A percentile compares a stretch with the other conserved stretches of the same genome.
These are phyloP conservation scores for Nakaseomyces nivariensis DNA, from an alignment of 1,139 yeast genomes.

Conservation along the genomic window DNA sequence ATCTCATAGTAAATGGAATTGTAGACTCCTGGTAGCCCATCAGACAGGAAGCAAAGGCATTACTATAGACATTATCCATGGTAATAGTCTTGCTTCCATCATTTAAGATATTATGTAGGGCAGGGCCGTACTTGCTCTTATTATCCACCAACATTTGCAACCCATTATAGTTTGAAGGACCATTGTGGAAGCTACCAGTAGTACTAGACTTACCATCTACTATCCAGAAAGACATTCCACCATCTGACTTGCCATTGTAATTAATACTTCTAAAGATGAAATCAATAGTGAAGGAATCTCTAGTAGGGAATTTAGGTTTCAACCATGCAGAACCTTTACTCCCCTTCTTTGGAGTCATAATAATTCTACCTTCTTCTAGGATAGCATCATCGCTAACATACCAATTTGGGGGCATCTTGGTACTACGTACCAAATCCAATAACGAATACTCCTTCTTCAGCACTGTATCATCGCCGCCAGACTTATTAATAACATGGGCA, in stretches of 20 bases:
- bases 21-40: constrained; percentile 54
- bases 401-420: constrained; percentile 25
- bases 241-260: constrained; percentile 7
- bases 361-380: constrained; percentile 34
- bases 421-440: constrained; percentile 27
- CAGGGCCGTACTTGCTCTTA: constrained; percentile 35
- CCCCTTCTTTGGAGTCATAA: constrained; percentile 35
- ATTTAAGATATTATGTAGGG: constrained; percentile 44
- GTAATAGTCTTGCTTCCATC: constrained; percentile 34
- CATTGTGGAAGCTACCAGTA: constrained; percentile 15
- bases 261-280: constrained; percentile 4
- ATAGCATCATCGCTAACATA: constrained; percentile 24
- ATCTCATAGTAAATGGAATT: constrained; percentile 58
- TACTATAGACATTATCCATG: constrained; percentile 21
- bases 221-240: constrained; percentile 22
- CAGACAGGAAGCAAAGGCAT: constrained; percentile 46
- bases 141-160: constrained; percentile 46
- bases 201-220: constrained; percentile 22
- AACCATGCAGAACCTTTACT: constrained; percentile 43
- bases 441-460: constrained; percentile 26
- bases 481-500: not conserved
- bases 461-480: constrained; percentile 1
- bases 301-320: constrained; percentile 16
- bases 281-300: constrained; percentile 41
- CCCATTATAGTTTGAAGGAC: constrained; percentile 43